Percentiles rank a stretch among this genome's conserved stretches.
These are phyloP conservation scores for Excoecaria agallocha DNA, from an alignment of 345 rosid genomes.

Conservation along the genomic window DNA sequence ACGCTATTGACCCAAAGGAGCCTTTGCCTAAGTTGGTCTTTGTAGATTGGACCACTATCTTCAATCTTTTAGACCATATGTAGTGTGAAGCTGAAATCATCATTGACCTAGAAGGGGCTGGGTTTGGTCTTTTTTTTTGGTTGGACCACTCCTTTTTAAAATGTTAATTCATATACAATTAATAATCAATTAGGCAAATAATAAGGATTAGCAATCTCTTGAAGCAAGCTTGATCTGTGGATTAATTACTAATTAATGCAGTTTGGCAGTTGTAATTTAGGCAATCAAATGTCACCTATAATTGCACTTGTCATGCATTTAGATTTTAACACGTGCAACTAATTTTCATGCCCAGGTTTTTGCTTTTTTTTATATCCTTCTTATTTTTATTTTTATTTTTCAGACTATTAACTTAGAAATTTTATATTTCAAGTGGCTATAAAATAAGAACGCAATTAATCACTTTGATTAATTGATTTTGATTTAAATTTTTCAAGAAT, in stretches of 20 bases:
- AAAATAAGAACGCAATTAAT: too few relatives aligned
- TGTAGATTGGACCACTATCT: slow-evolving; percentile 19
- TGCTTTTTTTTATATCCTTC: too few relatives aligned
- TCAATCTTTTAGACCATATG: slow-evolving; percentile 9
- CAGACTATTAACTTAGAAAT: too few relatives aligned
- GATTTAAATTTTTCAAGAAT: background rate
- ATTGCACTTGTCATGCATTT: background rate
- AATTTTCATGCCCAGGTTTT: too few relatives aligned
- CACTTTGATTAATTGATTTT: too few relatives aligned
- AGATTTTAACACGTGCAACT: background rate
- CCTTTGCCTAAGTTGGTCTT: slow-evolving; percentile 9
- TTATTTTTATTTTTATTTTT: too few relatives aligned
- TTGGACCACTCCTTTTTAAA: slow-evolving; percentile 11
- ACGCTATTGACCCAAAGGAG: background rate
- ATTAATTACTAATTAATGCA: background rate
- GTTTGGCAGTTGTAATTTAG: background rate
- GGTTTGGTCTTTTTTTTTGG: slow-evolving; percentile 6
- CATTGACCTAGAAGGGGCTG: slow-evolving; percentile 20
- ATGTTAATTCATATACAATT: background rate
- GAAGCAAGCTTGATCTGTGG: background rate
- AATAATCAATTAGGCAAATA: background rate
- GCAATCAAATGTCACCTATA: background rate
- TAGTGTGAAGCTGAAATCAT: slow-evolving; percentile 20
- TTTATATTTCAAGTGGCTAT: too few relatives aligned
- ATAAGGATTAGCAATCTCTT: background rate